Conservation (phyloP, 352 stramenopile genomes). For the Blastocystis sp. region DNA sequence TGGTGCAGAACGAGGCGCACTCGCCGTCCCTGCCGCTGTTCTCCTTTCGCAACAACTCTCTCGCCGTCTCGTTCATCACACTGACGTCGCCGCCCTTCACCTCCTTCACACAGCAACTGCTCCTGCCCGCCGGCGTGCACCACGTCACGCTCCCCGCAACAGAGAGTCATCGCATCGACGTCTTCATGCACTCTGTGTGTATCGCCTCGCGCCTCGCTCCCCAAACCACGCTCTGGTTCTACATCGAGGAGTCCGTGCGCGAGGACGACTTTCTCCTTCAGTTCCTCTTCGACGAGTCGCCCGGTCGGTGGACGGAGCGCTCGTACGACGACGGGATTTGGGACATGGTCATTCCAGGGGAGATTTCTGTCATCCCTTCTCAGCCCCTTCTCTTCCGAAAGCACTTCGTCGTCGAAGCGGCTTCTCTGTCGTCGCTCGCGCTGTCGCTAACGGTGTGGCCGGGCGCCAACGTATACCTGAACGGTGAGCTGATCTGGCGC, state of each 20-base stretch:
- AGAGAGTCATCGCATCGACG: not conserved
- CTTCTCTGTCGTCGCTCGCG: not conserved
- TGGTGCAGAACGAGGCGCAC: not conserved
- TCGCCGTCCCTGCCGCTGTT: not conserved
- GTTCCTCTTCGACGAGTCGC: not conserved
- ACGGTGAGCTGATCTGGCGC: not conserved
- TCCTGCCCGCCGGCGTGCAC: not conserved
- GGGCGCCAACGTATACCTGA: not conserved
- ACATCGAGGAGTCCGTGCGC: not conserved
- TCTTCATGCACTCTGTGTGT: not conserved
- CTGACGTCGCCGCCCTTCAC: not conserved
- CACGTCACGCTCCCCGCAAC: not conserved
- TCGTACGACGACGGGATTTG: slow-evolving; percentile 26
- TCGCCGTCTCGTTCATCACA: not conserved
- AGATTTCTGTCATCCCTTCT: not conserved
- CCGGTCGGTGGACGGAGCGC: not conserved
- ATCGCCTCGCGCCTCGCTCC: not conserved
- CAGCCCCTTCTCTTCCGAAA: not conserved
- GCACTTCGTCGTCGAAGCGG: slow-evolving; percentile 5
- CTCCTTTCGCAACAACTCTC: not conserved
- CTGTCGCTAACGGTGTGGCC: not conserved
- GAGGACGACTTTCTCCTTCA: not conserved
- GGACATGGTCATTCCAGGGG: not conserved
- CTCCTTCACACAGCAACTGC: not conserved
- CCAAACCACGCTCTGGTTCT: not conserved